phyloP scores from a whole-genome alignment of 2,329 filamentous ascomycete genomes.

The Sarocladiaceae sp. region DNA sequence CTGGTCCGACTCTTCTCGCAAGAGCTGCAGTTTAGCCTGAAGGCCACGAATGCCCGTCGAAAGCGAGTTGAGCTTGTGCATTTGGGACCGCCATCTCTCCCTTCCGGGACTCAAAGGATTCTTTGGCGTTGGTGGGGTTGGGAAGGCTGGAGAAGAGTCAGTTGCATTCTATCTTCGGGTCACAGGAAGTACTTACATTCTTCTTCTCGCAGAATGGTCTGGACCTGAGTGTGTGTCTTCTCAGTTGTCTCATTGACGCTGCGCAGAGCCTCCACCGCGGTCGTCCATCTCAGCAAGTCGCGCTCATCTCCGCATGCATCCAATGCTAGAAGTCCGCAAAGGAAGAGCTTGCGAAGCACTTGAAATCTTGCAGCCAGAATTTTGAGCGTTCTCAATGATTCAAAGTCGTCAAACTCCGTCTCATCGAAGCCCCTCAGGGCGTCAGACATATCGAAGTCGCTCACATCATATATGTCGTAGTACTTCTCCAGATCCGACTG shows the following conservation, averaged over 20 bases:
- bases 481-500: slow-evolving; percentile 85
- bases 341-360: slow-evolving; percentile 74
- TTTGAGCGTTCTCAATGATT: slow-evolving; percentile 77
- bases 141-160: slow-evolving; percentile 39
- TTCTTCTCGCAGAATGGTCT: slow-evolving; percentile 69
- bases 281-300: slow-evolving; percentile 75
- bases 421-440: slow-evolving; percentile 62
- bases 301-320: slow-evolving; percentile 74
- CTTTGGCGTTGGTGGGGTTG: slow-evolving; percentile 47
- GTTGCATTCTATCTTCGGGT: neutral
- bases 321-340: slow-evolving; percentile 85
- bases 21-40: slow-evolving; percentile 88
- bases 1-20: slow-evolving; percentile 84
- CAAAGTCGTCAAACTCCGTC: slow-evolving; percentile 68
- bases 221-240: slow-evolving; percentile 61
- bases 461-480: slow-evolving; percentile 83
- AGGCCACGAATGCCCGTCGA: slow-evolving; percentile 87
- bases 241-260: slow-evolving; percentile 58
- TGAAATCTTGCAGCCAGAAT: slow-evolving; percentile 77
- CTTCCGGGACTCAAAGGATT: slow-evolving; percentile 64
- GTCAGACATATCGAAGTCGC: slow-evolving; percentile 66
- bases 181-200: slow-evolving; percentile 55
- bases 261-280: slow-evolving; percentile 71
- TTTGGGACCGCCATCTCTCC: slow-evolving; percentile 79
- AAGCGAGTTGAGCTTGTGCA: slow-evolving; percentile 82